Base-by-base conservation (phyloP, 352 stramenopile species). In the Pythium aquatile region DNA sequence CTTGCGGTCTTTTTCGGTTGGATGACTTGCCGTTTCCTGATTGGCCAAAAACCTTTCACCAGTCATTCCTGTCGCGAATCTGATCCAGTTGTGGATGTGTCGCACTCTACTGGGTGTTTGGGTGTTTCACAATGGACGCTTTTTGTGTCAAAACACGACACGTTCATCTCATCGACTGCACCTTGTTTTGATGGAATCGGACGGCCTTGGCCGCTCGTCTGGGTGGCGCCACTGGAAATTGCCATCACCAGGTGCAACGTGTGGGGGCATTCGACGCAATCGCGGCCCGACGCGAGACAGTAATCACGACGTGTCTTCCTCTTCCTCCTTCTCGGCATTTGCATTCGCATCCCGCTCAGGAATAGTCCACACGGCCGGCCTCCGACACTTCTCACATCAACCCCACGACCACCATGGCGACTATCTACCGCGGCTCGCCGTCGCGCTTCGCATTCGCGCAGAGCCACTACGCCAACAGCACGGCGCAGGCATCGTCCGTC, bases 401-500 rank as follows among this genome's bases (percentile, higher is more conserved):
- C 11, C 4, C 47, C 4, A 40, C 14, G 16, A 24, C 20, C 26
- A 61, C 20, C 51, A 89, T 89, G 75, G 81, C 83, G 42, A 85
- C 83, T 17, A 86, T 90, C 37, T 92, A 92, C 74, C 83, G 83
- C 63, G 76, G 73, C 49, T 75, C 77, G 53, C 74, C 78, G 30
- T 77, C 76, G 67, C 79, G 81, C 37, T 86, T 92, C 61, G 73
- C 79, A 53, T 88, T 92, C 67, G 65, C 74, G 20, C 79, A 85
- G 60, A 86, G 79, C 55, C 83, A 92, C 68, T 91, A 91, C 66
- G 81, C 79, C 26, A 85, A 44, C 28, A 61, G 52, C 14, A 46
- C 42, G 24, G 42, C 24, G 13, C 28, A 35, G 13, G 29, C 46
- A 42, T 57, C 49, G 28, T 32, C 66, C 11, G 32, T 49, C 8